Base-by-base conservation (phyloP, 805 yeast species). In the Pichia phayaonensis region DNA sequence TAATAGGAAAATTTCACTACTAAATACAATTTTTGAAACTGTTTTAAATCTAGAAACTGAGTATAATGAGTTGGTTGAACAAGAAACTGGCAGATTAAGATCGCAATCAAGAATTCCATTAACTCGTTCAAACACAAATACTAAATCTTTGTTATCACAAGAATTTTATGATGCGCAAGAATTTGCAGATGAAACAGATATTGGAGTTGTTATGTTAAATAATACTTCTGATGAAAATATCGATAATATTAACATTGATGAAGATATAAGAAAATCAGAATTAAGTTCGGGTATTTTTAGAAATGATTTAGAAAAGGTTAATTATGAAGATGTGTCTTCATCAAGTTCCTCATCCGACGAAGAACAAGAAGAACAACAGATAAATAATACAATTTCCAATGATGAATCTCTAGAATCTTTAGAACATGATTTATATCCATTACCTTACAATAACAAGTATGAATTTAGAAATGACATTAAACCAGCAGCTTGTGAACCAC, bases 131-230 rank as follows among this genome's bases (percentile, higher is more conserved):
- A 62, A 64, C 1, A 48, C 61, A 10, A 61, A 62, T 3, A 57
- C 61, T 2, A 59, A 63, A 6, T 70, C 77, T 4, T 60, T 76
- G 3, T 67, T 76, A 22, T 72, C 77, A 4, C 78, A 76, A 43
- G 82, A 79, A 46, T 81, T 74, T 58, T 81, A 66, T 59, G 95
- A 87, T 68, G 95, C 95, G 1, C 74, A 74, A 46, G 92, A 85
- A 42, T 74, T 71, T 54, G 65, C 76, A n/a, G 81, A 74, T 46
- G 73, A 72, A 21, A 61, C 65, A 56, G 72, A 56, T 42, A 68
- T 62, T 2, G 84, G 81, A 4, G 87, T 84, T 15, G 79, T 83
- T n/a, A 64, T 83, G 60, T 65, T 82, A 18, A 70, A 72, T 44
- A 58, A 54, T 26, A 52, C 46, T 18, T 46, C 42, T 27, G 45